These are phyloP conservation scores for Fraxinus angustifolia DNA, from an alignment of 305 asterid species.

Conservation along the genomic window DNA sequence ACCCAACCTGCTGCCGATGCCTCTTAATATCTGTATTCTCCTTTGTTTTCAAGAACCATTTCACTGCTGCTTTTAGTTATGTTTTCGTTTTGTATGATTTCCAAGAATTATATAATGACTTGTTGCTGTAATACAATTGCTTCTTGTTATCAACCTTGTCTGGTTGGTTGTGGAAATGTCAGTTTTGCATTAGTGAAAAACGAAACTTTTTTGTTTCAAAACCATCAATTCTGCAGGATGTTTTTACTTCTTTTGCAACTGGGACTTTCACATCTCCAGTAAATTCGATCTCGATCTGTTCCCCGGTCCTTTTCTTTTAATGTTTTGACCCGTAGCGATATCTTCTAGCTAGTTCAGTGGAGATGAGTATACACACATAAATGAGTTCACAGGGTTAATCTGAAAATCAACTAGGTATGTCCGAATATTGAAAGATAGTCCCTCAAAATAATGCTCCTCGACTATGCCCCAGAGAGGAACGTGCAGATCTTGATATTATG, in stretches of 20 bases:
- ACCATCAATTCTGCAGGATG: neutral
- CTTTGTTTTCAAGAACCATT: neutral
- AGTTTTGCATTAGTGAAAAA: neutral
- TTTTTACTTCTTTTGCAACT: neutral
- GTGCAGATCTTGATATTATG: neutral
- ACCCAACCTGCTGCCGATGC: conserved; percentile 51
- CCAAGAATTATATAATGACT: neutral
- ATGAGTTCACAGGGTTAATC: neutral
- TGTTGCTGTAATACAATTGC: neutral
- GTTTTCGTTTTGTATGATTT: neutral
- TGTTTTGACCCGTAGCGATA: too few species aligned
- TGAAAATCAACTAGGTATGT: neutral
- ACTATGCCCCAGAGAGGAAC: neutral
- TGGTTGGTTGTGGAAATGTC: neutral
- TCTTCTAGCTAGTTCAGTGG: too few species aligned
- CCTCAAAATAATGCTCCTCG: neutral
- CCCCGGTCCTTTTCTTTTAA: too few species aligned
- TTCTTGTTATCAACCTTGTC: neutral
- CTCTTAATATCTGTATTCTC: conserved; percentile 24
- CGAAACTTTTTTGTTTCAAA: neutral
- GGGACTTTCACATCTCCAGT: too few species aligned
- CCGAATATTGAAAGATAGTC: neutral
- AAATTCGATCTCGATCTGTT: too few species aligned
- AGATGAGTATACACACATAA: neutral
- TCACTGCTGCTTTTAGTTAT: neutral